Evolutionary conservation across 371 early-diverging fungal species (phyloP).

Genomic region (Funneliformis caledonium): DNA sequence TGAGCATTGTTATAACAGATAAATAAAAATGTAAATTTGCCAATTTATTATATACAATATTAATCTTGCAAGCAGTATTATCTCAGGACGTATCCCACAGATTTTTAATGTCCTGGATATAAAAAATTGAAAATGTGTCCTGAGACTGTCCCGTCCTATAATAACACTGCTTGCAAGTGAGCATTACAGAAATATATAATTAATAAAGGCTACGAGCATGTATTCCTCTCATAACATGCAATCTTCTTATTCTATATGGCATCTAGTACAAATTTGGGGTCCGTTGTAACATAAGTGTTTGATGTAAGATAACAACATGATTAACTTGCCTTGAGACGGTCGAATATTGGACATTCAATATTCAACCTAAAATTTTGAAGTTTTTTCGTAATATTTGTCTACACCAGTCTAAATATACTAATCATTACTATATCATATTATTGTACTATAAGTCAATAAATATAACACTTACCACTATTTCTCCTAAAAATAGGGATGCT

Average conservation of each 20-base stretch:
- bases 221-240: constrained; percentile 2
- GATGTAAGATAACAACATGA: neutral
- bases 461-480: neutral
- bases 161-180: too few species aligned
- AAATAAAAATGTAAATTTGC: too few species aligned
- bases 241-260: neutral
- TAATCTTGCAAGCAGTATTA: too few species aligned
- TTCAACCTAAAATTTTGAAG: neutral
- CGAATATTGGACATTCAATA: constrained; percentile 6
- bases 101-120: too few species aligned
- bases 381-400: neutral
- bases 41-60: too few species aligned
- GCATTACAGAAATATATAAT: neutral
- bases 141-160: too few species aligned
- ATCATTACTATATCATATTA: neutral
- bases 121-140: too few species aligned
- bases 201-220: neutral
- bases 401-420: neutral
- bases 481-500: too few species aligned
- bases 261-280: neutral
- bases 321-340: neutral
- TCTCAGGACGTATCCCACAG: too few species aligned
- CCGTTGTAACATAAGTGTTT: neutral
- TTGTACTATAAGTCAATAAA: neutral
- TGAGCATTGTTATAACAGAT: too few species aligned